Evolutionary conservation across 2,329 filamentous ascomycete species (phyloP).

Genomic region (Stemphylium vesicarium): DNA sequence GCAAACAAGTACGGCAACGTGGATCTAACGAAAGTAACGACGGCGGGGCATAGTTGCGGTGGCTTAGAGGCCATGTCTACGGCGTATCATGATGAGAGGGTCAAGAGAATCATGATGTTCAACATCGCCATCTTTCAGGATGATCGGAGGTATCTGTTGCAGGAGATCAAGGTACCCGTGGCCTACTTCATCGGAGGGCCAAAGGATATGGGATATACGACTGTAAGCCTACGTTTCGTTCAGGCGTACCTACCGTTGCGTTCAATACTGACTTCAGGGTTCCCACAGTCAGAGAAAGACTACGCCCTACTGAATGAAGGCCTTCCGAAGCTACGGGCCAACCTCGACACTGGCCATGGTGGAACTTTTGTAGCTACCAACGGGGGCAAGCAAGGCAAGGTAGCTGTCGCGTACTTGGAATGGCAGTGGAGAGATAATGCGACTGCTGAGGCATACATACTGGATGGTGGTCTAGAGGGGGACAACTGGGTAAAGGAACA

Average conservation of each 20-base stretch:
- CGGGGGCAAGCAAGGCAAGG: conserved; percentile 31
- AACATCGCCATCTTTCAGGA: no score
- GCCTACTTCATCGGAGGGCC: conserved; percentile 24
- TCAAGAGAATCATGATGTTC: no score
- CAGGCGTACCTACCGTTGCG: neutral
- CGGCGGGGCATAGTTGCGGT: no score
- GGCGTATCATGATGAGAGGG: no score
- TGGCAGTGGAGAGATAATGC: conserved; percentile 27
- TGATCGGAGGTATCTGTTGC: no score
- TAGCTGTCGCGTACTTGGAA: conserved; percentile 20
- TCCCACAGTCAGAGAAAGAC: conserved; percentile 23
- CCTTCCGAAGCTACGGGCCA: conserved; percentile 24
- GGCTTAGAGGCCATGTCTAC: no score
- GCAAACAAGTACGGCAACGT: no score
- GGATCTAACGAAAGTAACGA: no score
- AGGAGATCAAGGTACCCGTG: no score
- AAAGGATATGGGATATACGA: conserved; percentile 23
- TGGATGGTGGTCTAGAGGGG: conserved; percentile 24
- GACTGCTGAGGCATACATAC: conserved; percentile 24
- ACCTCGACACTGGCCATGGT: conserved; percentile 30
- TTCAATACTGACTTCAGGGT: neutral
- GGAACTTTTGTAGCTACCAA: conserved; percentile 28
- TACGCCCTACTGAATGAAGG: conserved; percentile 16
- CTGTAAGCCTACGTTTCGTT: conserved; percentile 13
- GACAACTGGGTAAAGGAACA: conserved; percentile 10